Percentiles rank a stretch among this genome's conserved stretches.
These are phyloP conservation scores for Glebionis coronaria DNA, from an alignment of 129 eudicot species.

Conservation along the genomic window DNA sequence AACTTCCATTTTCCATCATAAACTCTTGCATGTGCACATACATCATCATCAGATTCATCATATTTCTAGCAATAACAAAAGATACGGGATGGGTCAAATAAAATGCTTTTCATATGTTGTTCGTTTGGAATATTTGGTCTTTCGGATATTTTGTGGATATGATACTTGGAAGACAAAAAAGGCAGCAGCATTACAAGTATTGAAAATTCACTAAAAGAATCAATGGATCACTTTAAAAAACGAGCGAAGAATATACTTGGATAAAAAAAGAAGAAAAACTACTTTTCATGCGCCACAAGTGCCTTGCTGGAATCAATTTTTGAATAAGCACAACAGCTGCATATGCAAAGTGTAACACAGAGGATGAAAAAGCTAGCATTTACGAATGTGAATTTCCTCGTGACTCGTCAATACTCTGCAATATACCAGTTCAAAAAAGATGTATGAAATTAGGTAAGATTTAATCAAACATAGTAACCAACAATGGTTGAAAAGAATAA, in stretches of 20 bases:
- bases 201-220: slow-evolving; percentile 8
- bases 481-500: neutral
- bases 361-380: slow-evolving; percentile 21
- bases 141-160: neutral
- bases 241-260: slow-evolving; percentile 12
- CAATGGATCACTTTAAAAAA: slow-evolving; percentile 23
- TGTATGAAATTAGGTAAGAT: neutral
- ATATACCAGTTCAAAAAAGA: neutral
- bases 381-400: slow-evolving; percentile 40
- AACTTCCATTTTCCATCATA: slow-evolving; percentile 26
- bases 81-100: neutral
- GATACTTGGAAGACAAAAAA: neutral
- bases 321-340: slow-evolving; percentile 23
- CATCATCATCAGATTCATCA: slow-evolving; percentile 26
- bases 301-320: slow-evolving; percentile 20
- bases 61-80: neutral
- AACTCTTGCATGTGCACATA: slow-evolving; percentile 19
- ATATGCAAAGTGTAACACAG: slow-evolving; percentile 24
- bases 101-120: neutral
- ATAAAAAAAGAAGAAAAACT: slow-evolving; percentile 13
- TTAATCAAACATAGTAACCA: slow-evolving; percentile 8
- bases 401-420: slow-evolving; percentile 55
- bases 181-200: neutral
- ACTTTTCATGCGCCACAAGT: slow-evolving; percentile 13
- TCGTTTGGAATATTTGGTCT: neutral